phyloP scores from a whole-genome alignment of 1,284 basidiomycete species.

The Fistulina hepatica region DNA sequence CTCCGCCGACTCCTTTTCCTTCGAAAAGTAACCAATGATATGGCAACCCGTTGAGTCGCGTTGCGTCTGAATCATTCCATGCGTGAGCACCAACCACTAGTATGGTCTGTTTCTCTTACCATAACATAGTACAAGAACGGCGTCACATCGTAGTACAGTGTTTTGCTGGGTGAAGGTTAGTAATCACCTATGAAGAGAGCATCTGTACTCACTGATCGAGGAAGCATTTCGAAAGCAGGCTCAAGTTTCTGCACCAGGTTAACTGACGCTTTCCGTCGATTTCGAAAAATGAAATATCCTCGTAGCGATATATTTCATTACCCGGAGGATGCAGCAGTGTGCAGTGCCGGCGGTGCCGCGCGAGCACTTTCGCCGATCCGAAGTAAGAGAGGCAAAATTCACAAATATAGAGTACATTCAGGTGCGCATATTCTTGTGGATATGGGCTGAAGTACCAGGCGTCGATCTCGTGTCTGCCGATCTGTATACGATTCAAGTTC shows the following conservation, averaged over 20 bases:
- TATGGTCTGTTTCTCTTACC: conserved; percentile 49
- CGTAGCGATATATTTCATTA: conserved; percentile 97
- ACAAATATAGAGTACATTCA: conserved; percentile 94
- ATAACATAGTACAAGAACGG: conserved; percentile 99
- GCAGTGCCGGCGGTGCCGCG: conserved; percentile 87
- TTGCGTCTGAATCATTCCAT: conserved; percentile 50
- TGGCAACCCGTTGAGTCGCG: conserved; percentile 90
- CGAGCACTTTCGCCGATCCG: conserved; percentile 79
- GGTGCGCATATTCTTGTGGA: conserved; percentile 94
- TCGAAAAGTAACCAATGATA: conserved; percentile 96
- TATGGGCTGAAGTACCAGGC: conserved; percentile 99
- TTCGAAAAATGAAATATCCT: conserved; percentile 96
- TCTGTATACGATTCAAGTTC: conserved; percentile 94
- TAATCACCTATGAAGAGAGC: no score
- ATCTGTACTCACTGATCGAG: conserved; percentile 80
- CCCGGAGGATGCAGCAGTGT: conserved; percentile 93
- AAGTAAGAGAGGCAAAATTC: conserved; percentile 95
- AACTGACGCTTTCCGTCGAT: conserved; percentile 95
- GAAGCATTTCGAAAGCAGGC: conserved; percentile 95
- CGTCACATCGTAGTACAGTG: conserved; percentile 98
- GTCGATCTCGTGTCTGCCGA: conserved; percentile 93
- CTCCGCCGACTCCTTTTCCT: conserved; percentile 97
- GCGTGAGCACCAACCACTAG: no score
- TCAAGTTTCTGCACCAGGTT: conserved; percentile 96
- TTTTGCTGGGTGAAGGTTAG: conserved; percentile 61